A percentile compares a stretch with the other conserved stretches of the same genome.
These are phyloP conservation scores for Claviceps humidiphila DNA, from an alignment of 2,329 filamentous ascomycete species.

Conservation along the genomic window DNA sequence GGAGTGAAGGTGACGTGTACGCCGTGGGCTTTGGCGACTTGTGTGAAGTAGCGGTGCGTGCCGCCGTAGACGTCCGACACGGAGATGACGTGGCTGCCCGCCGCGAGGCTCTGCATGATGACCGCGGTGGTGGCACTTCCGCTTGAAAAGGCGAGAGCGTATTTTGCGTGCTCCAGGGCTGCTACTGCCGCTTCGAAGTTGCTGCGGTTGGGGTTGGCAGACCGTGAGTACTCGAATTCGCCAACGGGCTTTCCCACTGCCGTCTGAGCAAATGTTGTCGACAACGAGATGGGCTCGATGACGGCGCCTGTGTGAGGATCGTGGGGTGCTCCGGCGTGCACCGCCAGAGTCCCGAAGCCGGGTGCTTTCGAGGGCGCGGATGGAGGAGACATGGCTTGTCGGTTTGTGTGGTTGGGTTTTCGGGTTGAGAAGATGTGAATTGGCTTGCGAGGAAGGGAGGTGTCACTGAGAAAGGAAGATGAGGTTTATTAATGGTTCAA, in stretches of 20 bases:
- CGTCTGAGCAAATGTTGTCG: conserved; percentile 90
- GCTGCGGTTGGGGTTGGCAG: conserved; percentile 84
- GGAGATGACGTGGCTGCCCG: conserved; percentile 86
- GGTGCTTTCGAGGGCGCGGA: conserved; percentile 21
- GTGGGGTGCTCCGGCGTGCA: conserved; percentile 84
- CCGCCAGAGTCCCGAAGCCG: conserved; percentile 82
- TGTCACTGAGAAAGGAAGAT: too few relatives aligned
- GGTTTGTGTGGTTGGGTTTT: background rate
- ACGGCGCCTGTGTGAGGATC: conserved; percentile 89
- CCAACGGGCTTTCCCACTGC: conserved; percentile 79
- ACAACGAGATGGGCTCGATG: conserved; percentile 90
- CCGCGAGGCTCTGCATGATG: conserved; percentile 82
- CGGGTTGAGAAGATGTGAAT: too few relatives aligned
- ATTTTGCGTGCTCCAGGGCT: conserved; percentile 80
- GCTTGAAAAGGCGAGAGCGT: conserved; percentile 87
- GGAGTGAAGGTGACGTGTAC: conserved; percentile 91
- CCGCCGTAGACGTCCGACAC: conserved; percentile 97
- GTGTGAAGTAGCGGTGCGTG: conserved; percentile 97
- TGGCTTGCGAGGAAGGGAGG: too few relatives aligned
- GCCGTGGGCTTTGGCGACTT: conserved; percentile 88
- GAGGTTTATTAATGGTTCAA: too few relatives aligned
- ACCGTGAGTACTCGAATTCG: conserved; percentile 83
- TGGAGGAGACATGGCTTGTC: conserved; percentile 13
- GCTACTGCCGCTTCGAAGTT: conserved; percentile 91
- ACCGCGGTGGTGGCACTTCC: conserved; percentile 88